Evolutionary conservation across 805 yeast genomes (phyloP), one percentile per base, ranked within the genome.

Genomic region (Geotrichum ghanense): DNA sequence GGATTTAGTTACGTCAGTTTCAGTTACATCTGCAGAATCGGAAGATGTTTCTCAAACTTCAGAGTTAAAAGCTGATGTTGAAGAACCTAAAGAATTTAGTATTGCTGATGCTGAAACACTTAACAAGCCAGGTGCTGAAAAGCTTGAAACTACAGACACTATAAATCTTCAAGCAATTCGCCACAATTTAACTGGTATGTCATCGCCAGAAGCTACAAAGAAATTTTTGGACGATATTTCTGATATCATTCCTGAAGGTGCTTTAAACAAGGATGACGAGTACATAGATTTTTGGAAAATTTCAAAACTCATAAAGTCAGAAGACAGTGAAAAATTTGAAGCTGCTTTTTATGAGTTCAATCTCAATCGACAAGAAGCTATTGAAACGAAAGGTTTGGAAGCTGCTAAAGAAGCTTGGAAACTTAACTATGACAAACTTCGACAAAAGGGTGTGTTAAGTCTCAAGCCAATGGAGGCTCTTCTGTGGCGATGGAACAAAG

Each of bases 391-490:
- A 49, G 90, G 95, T 2, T 70, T 84, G 1, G 89, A 83, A 52
- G 89, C 90, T 1, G 95, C 97, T 0, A 78, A 76, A 51, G 86
- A 81, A 56, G 82, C 84, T 61, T 90, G 98, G 98, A 81, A 78
- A 60, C 81, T 79, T 54, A 89, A 81, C 52, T 82, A 76, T 54
- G 94, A 86, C 55, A 39, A 39, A 22, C 19, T 39, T 22, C 23
- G 25, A 78, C 75, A 45, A 71, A 78, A 57, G 69, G 70, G 48
- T 70, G 72, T 43, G 71, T 81, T n/a, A 48, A 54, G 53, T 51
- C 50, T 53, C 27, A 75, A 77, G 48, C 73, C 77, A 10, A 67
- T 89, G 35, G 88, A 87, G 49, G 80, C 79, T 1, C 79, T 79
- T 53, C 66, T 92, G 35, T 92, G 87, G 76, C 75, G 76, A 49